Base-by-base conservation (phyloP, 2,329 filamentous ascomycete species). In the Trichoderma sp. region DNA sequence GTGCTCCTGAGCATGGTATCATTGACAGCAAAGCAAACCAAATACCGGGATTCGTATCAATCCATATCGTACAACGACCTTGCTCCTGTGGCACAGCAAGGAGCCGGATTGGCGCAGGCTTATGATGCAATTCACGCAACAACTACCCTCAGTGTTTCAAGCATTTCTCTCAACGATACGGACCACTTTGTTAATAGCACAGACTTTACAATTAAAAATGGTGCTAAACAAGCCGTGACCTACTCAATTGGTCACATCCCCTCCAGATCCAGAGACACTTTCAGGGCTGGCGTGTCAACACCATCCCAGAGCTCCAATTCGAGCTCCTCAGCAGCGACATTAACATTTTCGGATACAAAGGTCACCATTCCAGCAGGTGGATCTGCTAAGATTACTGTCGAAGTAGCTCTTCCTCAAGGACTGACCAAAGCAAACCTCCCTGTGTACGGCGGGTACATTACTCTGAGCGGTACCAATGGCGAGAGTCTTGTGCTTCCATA, bases 111-210 rank as follows among this genome's bases (percentile, higher is more conserved):
- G 10, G 79, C 90, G 52, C 86, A 89, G 72, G 88, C 86, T 3
- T 85, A 85, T 71, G 85, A 89, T 70, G 86, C 87, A 2, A 86
- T 88, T 11, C 83, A 86, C 72, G 80, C 85, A n/a, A 86, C 82
- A 1, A 84, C 84, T 1, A 74, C 86, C 7, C 79, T 90, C 16
- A 84, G 83, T 73, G 83, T 82, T 8, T 85, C 85, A 19, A 86
- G 84, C 75, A 78, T 91, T 13, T 83, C 86, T 5, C 89, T 90
- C 78, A 90, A 91, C 74, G 88, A 91, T 76, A 88, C 88, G 0
- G 85, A 87, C 71, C 76, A 90, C 79, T 84, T 88, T 71, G 76
- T 76, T 55, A 76, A 80, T 14, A 80, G 78, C 1, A 79, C 84
- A 56, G 83, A 84, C 70, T 88, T 91, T 74, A 84, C 81, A 57